Conservation (phyloP, 139 green algal species). For the Ulvella scutata region DNA sequence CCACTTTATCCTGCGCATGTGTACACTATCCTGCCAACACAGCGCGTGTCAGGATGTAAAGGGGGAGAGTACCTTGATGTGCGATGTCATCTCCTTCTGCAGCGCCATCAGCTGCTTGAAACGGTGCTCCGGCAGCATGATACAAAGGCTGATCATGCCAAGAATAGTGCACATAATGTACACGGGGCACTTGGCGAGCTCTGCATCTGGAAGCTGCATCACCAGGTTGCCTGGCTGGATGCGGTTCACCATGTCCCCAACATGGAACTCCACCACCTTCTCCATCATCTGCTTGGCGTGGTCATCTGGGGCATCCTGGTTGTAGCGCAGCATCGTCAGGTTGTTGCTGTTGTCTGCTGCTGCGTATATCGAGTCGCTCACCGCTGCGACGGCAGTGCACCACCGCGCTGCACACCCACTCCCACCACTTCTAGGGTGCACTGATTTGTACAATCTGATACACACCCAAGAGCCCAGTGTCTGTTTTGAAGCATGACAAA, state of each 20-base stretch:
- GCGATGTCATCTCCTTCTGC: neutral
- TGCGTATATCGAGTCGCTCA: neutral
- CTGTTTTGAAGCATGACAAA: no score
- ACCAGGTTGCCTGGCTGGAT: neutral
- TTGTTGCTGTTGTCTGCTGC: neutral
- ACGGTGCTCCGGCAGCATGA: neutral
- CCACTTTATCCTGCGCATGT: no score
- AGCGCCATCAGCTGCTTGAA: neutral
- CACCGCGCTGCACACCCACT: neutral
- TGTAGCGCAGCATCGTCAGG: neutral
- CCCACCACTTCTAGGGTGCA: no score
- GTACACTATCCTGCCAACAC: no score
- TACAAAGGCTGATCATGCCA: constrained; percentile 1
- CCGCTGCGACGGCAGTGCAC: neutral
- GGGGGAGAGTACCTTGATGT: neutral
- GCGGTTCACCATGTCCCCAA: neutral
- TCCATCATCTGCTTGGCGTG: neutral
- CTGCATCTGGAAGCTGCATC: neutral
- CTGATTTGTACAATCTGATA: no score
- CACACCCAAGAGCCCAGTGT: no score
- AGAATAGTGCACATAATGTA: neutral
- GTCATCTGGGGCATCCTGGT: neutral
- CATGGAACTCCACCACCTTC: neutral
- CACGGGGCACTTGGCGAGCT: neutral
- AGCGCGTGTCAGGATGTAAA: no score